Base-by-base conservation (phyloP, 345 rosid genomes). In the Ceriops tagal region DNA sequence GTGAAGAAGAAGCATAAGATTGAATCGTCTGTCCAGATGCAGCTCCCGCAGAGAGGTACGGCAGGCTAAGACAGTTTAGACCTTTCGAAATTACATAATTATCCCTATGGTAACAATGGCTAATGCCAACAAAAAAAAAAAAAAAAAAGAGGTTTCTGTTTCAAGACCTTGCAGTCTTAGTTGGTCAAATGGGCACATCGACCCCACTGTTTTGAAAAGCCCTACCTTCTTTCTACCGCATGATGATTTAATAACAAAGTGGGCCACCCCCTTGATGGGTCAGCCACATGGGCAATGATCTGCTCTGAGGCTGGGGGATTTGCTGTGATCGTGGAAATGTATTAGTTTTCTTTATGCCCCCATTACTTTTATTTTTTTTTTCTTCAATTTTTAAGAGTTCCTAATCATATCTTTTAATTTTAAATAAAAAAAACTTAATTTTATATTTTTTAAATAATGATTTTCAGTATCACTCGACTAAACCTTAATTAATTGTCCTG, bases 251-350 rank as follows among this genome's bases (percentile, higher is more conserved):
- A 65, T 30, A 67, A 19, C 43, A 4, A 46, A 43, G 51, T 60
- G 74, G 77, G 74, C 21, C 74, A 55, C 35, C 35, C 8, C 61
- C 32, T 47, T 26, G 8, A 58, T 60, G 49, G 37, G 62, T 52
- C 55, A 1, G 52, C 13, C 20, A 11, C 64, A 6, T 51, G 18
- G 21, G 15, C 8, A 27, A 10, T 51, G 32, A 63, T 58, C 62
- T 37, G 6, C 6, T 31, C 3, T 39, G 70, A 67, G 0, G 13
- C 27, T 11, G 80, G 62, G 49, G 49, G 47, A 69, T 30, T 20
- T 28, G 30, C 3, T 22, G 43, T 27, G 37, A 58, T 53, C 62
- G 11, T 62, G 18, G 4, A 26, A 57, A 37, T 61, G 26, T 67
- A 27, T 67, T n/a, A 47, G 1, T 32, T 32, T 32, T 34, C 37